Conservation (phyloP, 257 asterid species). For the Nicotiana noctiflora region DNA sequence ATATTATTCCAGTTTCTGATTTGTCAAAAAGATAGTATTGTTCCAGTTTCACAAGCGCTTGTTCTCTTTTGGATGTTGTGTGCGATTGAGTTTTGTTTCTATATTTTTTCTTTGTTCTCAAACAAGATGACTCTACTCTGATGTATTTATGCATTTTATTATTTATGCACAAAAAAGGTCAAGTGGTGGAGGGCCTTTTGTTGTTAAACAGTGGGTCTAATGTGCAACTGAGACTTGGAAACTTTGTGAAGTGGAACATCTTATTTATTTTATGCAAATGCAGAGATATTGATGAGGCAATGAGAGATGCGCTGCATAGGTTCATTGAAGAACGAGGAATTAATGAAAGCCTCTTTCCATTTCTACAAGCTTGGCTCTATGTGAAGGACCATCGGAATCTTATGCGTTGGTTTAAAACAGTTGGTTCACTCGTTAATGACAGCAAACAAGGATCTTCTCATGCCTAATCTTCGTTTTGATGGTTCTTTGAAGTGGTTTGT, state of each 20-base stretch:
- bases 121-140: not conserved
- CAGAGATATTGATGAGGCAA: constrained; percentile 14
- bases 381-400: constrained; percentile 88
- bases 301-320: constrained; percentile 13
- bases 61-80: not conserved
- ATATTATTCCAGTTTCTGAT: not conserved
- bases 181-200: not conserved
- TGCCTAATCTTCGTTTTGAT: constrained; percentile 10
- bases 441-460: constrained; percentile 22
- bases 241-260: not conserved
- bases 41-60: not conserved
- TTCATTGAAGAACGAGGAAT: constrained; percentile 79
- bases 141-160: not conserved
- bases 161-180: not conserved
- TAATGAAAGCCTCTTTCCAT: constrained; percentile 67
- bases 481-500: not conserved
- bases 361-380: constrained; percentile 95
- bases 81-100: not conserved
- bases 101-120: not conserved
- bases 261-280: constrained; percentile 6
- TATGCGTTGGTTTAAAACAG: constrained; percentile 53
- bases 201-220: not conserved
- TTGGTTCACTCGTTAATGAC: constrained; percentile 42
- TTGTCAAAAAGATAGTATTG: not conserved
- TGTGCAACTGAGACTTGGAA: not conserved